phyloP scores from a whole-genome alignment of 1,139 yeast genomes.

The Suhomyces anneliseae region DNA sequence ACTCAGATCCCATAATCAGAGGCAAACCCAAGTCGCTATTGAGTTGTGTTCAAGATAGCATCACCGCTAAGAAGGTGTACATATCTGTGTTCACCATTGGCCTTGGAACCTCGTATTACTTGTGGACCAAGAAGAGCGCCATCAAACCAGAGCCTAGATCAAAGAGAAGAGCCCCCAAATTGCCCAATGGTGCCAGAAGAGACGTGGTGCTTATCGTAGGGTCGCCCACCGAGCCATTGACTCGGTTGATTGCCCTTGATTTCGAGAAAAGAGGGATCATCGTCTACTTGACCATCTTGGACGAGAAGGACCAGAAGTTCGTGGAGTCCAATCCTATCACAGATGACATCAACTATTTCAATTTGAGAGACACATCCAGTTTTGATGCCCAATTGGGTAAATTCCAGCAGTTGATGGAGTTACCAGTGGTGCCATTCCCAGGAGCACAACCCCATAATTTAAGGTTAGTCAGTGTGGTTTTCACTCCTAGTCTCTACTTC shows the following conservation, averaged over 20 bases:
- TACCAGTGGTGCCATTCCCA: slow-evolving; percentile 47
- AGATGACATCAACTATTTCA: slow-evolving; percentile 49
- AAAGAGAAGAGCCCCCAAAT: slow-evolving; percentile 60
- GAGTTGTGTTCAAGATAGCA: slow-evolving; percentile 12
- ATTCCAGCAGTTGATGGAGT: slow-evolving; percentile 40
- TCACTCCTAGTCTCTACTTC: slow-evolving; percentile 64
- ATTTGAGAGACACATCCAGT: slow-evolving; percentile 28
- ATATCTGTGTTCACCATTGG: slow-evolving; percentile 29
- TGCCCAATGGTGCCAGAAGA: slow-evolving; percentile 68
- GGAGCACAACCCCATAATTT: slow-evolving; percentile 57
- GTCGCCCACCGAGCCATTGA: slow-evolving; percentile 74
- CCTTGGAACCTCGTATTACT: slow-evolving; percentile 24
- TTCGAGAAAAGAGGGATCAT: slow-evolving; percentile 78
- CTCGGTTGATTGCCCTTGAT: slow-evolving; percentile 69
- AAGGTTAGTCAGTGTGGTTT: slow-evolving; percentile 55
- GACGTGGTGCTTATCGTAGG: slow-evolving; percentile 77
- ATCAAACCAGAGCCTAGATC: slow-evolving; percentile 7
- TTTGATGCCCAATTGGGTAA: slow-evolving; percentile 42
- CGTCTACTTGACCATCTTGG: slow-evolving; percentile 71
- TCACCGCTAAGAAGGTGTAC: slow-evolving; percentile 16
- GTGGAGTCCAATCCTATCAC: slow-evolving; percentile 59
- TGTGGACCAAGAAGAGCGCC: slow-evolving; percentile 3
- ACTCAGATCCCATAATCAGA: neutral
- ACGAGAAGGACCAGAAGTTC: slow-evolving; percentile 60
- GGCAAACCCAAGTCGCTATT: slow-evolving; percentile 1